These are phyloP conservation scores for Candida berthetii DNA, from an alignment of 805 yeast genomes.

Conservation along the genomic window DNA sequence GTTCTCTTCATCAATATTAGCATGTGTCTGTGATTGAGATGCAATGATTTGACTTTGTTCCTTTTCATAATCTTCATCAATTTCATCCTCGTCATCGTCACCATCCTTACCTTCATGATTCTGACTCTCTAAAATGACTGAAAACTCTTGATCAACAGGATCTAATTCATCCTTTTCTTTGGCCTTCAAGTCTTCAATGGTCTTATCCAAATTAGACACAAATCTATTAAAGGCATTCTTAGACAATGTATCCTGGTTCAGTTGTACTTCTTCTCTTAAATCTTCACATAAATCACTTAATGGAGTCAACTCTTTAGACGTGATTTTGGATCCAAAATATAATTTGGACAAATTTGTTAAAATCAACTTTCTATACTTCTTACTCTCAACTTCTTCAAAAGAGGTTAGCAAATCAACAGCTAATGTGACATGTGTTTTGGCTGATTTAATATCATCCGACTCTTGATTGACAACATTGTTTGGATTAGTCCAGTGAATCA, in stretches of 20 bases:
- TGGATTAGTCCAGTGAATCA: constrained; percentile 86
- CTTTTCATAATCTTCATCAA: neutral
- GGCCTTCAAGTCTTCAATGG: constrained; percentile 13
- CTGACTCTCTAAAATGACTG: constrained; percentile 18
- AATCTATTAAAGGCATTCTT: constrained; percentile 29
- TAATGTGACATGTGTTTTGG: constrained; percentile 50
- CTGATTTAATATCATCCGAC: constrained; percentile 32
- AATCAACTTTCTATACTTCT: constrained; percentile 48
- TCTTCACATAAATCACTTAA: constrained; percentile 21
- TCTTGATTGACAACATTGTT: constrained; percentile 46
- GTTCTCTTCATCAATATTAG: neutral
- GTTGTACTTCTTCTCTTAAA: constrained; percentile 22
- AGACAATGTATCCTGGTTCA: constrained; percentile 23
- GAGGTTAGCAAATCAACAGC: constrained; percentile 47
- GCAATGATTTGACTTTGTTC: neutral
- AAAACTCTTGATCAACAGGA: constrained; percentile 17
- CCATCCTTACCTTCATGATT: constrained; percentile 11
- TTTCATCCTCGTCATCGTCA: constrained; percentile 8
- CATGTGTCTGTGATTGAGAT: neutral
- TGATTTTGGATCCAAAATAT: constrained; percentile 28
- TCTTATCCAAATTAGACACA: constrained; percentile 11
- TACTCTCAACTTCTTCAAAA: constrained; percentile 38
- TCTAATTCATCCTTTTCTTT: constrained; percentile 11
- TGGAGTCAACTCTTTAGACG: constrained; percentile 18
- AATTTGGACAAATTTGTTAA: constrained; percentile 45